phyloP scores from a whole-genome alignment of 306 rosid species.

The Senna tora region DNA sequence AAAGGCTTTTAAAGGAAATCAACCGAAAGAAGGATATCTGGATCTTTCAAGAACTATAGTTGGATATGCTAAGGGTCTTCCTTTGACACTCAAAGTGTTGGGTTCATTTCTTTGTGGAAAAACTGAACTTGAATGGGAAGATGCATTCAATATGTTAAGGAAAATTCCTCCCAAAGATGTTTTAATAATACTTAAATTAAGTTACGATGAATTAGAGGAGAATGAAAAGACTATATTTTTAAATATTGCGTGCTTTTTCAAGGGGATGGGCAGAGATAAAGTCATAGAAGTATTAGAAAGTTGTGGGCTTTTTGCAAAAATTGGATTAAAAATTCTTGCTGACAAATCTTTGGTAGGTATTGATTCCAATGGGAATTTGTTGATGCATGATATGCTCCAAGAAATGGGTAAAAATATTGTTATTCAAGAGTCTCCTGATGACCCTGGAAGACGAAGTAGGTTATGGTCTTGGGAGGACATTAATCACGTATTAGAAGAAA shows the following conservation, averaged over 20 bases:
- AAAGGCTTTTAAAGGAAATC: neutral
- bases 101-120: neutral
- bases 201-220: neutral
- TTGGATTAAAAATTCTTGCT: neutral
- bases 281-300: neutral
- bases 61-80: neutral
- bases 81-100: neutral
- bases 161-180: neutral
- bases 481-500: neutral
- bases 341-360: neutral
- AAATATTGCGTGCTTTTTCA: slow-evolving; percentile 7
- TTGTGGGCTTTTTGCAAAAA: neutral
- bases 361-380: neutral
- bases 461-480: neutral
- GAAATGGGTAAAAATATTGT: neutral
- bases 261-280: neutral
- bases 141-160: neutral
- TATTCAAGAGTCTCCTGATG: neutral
- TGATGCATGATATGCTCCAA: neutral
- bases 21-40: neutral
- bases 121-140: neutral
- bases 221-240: neutral
- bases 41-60: neutral
- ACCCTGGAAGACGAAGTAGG: neutral
- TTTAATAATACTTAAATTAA: neutral